Percentiles rank a stretch among this genome's conserved stretches.
phyloP scores from a whole-genome alignment of 2,329 filamentous ascomycete species.

The Berkeleyomyces rouxiae region DNA sequence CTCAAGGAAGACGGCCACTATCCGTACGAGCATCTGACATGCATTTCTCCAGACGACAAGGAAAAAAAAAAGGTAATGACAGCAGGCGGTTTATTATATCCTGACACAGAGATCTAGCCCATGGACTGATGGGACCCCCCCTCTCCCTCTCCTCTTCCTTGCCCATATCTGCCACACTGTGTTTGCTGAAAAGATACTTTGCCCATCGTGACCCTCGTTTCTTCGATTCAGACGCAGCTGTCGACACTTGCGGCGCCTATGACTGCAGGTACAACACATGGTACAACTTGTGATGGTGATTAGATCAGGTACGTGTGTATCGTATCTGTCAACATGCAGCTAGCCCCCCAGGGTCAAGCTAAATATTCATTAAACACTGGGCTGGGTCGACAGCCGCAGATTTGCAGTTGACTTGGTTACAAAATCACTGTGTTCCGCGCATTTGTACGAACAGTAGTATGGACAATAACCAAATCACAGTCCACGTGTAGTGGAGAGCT shows the following conservation, averaged over 20 bases:
- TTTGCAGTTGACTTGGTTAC: background rate
- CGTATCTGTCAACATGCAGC: background rate
- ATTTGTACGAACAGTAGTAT: too few species aligned
- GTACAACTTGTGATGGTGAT: background rate
- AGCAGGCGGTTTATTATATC: too few species aligned
- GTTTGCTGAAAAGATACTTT: background rate
- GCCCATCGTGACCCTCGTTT: background rate
- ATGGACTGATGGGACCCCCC: background rate
- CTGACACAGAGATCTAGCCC: too few species aligned
- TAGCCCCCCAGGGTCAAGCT: background rate
- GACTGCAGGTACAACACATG: background rate
- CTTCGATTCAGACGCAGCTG: too few species aligned
- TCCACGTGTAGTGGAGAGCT: too few species aligned
- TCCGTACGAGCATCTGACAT: too few species aligned
- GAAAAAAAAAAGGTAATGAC: too few species aligned
- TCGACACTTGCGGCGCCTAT: background rate
- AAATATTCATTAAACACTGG: background rate
- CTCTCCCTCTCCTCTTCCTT: background rate
- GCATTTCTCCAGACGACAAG: too few species aligned
- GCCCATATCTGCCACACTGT: background rate
- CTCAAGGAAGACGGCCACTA: too few species aligned
- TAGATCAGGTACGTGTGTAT: background rate
- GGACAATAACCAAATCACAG: too few species aligned
- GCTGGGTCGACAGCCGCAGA: too few species aligned
- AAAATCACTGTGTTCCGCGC: background rate